Evolutionary conservation across 805 yeast genomes (phyloP).

Genomic region (Wickerhamomyces alni): DNA sequence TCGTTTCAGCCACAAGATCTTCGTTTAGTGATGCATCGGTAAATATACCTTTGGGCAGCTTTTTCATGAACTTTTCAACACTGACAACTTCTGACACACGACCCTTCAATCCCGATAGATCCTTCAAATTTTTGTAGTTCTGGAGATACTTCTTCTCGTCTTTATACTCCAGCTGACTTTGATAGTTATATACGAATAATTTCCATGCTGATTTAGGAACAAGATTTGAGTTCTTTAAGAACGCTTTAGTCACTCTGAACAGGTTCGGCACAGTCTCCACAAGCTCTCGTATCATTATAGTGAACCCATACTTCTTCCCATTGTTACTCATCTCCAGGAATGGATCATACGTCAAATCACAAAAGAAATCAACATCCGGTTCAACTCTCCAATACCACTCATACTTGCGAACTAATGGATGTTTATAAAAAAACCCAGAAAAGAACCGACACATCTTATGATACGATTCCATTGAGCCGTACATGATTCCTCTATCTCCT

Average conservation of each 20-base stretch:
- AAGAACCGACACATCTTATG: conserved; percentile 96
- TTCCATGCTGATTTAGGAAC: conserved; percentile 64
- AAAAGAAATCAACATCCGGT: conserved; percentile 84
- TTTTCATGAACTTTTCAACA: conserved; percentile 25
- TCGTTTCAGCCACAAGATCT: conserved; percentile 30
- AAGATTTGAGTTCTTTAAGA: conserved; percentile 42
- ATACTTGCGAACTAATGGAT: conserved; percentile 59
- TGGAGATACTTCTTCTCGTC: conserved; percentile 25
- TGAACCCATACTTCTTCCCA: conserved; percentile 80
- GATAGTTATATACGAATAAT: conserved; percentile 44
- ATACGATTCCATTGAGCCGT: conserved; percentile 77
- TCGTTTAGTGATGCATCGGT: conserved; percentile 21
- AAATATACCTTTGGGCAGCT: neutral
- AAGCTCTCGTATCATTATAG: conserved; percentile 71
- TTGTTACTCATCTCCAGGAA: conserved; percentile 68
- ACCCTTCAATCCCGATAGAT: conserved; percentile 18
- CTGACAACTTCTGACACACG: conserved; percentile 25
- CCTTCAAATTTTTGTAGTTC: conserved; percentile 24
- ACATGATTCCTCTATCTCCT: conserved; percentile 79
- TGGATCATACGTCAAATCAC: conserved; percentile 91
- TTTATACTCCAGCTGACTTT: conserved; percentile 26
- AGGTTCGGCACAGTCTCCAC: conserved; percentile 78
- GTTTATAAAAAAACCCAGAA: conserved; percentile 77
- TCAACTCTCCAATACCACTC: conserved; percentile 98
- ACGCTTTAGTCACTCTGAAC: conserved; percentile 66